Evolutionary conservation across 1,284 basidiomycete species (phyloP).

Genomic region (Tremellales sp.): DNA sequence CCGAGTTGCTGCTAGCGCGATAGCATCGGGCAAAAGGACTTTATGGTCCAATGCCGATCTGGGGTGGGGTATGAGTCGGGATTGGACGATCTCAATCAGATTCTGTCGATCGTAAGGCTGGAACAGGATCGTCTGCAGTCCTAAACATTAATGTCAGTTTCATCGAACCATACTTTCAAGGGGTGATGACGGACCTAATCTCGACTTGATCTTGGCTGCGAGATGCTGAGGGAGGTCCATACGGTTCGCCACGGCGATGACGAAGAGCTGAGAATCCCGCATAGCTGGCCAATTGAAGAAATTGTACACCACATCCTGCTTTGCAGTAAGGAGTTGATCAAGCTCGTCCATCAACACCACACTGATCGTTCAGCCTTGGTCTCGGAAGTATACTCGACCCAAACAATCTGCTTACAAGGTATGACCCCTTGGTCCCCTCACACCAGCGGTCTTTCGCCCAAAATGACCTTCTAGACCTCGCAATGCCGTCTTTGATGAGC

Average conservation of each 20-base stretch:
- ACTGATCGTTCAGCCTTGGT: slow-evolving; percentile 49
- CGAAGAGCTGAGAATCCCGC: slow-evolving; percentile 77
- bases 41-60: slow-evolving; percentile 61
- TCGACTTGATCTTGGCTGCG: slow-evolving; percentile 84
- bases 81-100: slow-evolving; percentile 79
- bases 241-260: slow-evolving; percentile 96
- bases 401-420: slow-evolving; percentile 42
- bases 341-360: slow-evolving; percentile 98
- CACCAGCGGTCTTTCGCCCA: slow-evolving; percentile 33
- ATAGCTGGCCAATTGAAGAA: slow-evolving; percentile 99
- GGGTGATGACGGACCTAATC: slow-evolving; percentile 62
- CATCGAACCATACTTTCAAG: neutral
- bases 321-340: slow-evolving; percentile 90
- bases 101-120: slow-evolving; percentile 80
- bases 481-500: slow-evolving; percentile 46
- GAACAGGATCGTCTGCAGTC: slow-evolving; percentile 95
- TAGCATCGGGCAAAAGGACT: slow-evolving; percentile 62
- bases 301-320: slow-evolving; percentile 98
- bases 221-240: slow-evolving; percentile 97
- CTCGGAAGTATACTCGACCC: neutral
- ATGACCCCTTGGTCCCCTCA: slow-evolving; percentile 46
- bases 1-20: slow-evolving; percentile 85
- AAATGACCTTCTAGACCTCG: slow-evolving; percentile 48
- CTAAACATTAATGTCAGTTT: slow-evolving; percentile 46
- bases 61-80: slow-evolving; percentile 58